Evolutionary conservation across 2,329 filamentous ascomycete genomes (phyloP), one percentile per base, ranked within the genome.

Genomic region (Botryotinia narcissicola): DNA sequence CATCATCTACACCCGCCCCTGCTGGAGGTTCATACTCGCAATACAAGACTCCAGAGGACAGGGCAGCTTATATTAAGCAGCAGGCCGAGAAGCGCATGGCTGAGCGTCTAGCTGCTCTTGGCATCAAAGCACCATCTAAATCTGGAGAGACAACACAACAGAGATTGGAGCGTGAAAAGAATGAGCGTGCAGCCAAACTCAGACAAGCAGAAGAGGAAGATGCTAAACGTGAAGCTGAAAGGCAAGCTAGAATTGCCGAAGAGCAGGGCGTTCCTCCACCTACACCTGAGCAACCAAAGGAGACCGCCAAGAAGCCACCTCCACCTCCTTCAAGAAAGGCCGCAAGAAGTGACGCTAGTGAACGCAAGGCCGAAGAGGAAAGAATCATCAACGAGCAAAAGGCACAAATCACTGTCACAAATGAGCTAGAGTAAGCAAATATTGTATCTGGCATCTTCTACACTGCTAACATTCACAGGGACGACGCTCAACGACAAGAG

Each of bases 21-120:
- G 83, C 87, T 35, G 85, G 85, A 32, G 89, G 90, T 3, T 91
- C 92, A 0, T 97, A 97, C 80, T 88, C 93, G 3, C 89, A 93
- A 7, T 97, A 96, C 82, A 93, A 93, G 83, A 97, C 95, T 0
- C 92, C 95, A 0, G 95, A 98, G 82, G 95, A 99, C 80, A 90
- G 96, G 72, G 94, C 97, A 51, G 94, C 95, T 8, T 97, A 97
- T 80, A 98, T 98, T 80, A 97, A 97, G 82, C 95, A 98, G 82
- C 95, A 98, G 82, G 97, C 96, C 14, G 95, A 98, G 82, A 93
- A 95, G 81, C 93, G 95, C 74, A 98, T 99, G 92, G 95, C 96
- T 51, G 96, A 98, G 82, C 91, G 96, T 74, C 89, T 99, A 79
- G 96, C 96, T 74, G 95, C 95, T 64, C 88, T 98, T 75, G 96